phyloP scores from a whole-genome alignment of 2,329 filamentous ascomycete species.

The Aspergillus quadricinctus region DNA sequence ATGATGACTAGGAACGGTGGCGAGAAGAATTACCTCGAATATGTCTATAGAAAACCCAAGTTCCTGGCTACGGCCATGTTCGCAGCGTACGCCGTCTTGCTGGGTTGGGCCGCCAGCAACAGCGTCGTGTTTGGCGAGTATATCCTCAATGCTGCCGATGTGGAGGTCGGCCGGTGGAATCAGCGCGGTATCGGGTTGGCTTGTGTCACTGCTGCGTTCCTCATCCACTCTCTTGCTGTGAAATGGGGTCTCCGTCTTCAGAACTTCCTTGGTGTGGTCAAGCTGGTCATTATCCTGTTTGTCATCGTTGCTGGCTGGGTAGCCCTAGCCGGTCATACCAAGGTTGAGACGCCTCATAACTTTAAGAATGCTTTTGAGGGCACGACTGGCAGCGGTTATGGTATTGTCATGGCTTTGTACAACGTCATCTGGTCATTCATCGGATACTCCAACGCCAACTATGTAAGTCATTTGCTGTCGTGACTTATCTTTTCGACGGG shows the following conservation, averaged over 20 bases:
- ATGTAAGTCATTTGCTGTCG: constrained; percentile 38
- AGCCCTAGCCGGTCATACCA: constrained; percentile 37
- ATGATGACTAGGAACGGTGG: constrained; percentile 43
- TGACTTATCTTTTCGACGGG: not conserved
- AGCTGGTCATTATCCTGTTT: constrained; percentile 48
- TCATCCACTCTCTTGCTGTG: constrained; percentile 45
- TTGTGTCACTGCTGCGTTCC: constrained; percentile 46
- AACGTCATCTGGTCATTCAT: constrained; percentile 60
- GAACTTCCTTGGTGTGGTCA: constrained; percentile 48
- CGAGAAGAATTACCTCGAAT: constrained; percentile 53
- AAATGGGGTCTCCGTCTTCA: constrained; percentile 47
- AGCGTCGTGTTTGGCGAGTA: constrained; percentile 52
- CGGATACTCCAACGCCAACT: constrained; percentile 61
- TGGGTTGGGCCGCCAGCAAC: constrained; percentile 51
- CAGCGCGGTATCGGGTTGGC: constrained; percentile 47
- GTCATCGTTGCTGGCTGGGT: constrained; percentile 42
- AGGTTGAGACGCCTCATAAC: constrained; percentile 34
- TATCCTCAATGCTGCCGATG: constrained; percentile 44
- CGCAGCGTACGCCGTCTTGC: constrained; percentile 48
- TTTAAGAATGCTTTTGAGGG: constrained; percentile 38
- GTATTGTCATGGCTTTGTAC: constrained; percentile 57
- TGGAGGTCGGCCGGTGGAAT: constrained; percentile 45
- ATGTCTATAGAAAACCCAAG: constrained; percentile 48
- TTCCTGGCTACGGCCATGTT: constrained; percentile 53
- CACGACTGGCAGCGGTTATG: constrained; percentile 35